Evolutionary conservation across 176 grass and related monocot species (phyloP), one percentile per base, ranked within the genome.

Genomic region (Ensete ventricosum): DNA sequence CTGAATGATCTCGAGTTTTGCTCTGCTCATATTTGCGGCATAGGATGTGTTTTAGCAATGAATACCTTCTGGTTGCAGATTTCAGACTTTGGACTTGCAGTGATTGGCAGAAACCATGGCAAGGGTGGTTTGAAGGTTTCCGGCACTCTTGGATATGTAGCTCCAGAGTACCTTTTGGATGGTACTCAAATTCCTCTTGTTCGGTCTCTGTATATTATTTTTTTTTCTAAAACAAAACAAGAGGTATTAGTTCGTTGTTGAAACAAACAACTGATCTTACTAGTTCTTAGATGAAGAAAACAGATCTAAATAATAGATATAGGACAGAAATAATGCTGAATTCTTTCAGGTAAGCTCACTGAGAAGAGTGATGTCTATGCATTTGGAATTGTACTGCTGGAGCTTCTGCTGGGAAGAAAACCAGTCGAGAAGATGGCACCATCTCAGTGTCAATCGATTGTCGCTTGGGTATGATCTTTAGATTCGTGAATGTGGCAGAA

Each of bases 341-440:
- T 14, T 14, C 23, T 76, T 64, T 77, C 4, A 99, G 95, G 95
- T 78, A 89, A 89, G 76, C 83, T 99, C 53, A 99, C 95, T 7
- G 95, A 99, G 79, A 94, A 99, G 77, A 99, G 95, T 10, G 95
- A 99, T 64, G 95, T 99, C 20, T 99, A 99, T 52, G 95, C 91
- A 21, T 99, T 99, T 77, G 95, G 95, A 25, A 81, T 94, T 53
- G 86, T 99, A 22, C 95, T 99, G 72, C 86, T 99, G 54, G 90
- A 99, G 62, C 91, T 99, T 62, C 62, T 99, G 62, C 79, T 99
- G 88, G 95, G 95, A 84, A 91, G 95, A 76, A 94, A 88, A 76
- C 88, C 95, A 72, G 88, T 99, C 25, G 91, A 99, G 70, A 94
- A 99, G 81, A 87, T 89, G 76, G 76, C 88, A 82, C 82, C 85